phyloP scores from a whole-genome alignment of 2,329 filamentous ascomycete genomes.

The Sporothrix globosa region DNA sequence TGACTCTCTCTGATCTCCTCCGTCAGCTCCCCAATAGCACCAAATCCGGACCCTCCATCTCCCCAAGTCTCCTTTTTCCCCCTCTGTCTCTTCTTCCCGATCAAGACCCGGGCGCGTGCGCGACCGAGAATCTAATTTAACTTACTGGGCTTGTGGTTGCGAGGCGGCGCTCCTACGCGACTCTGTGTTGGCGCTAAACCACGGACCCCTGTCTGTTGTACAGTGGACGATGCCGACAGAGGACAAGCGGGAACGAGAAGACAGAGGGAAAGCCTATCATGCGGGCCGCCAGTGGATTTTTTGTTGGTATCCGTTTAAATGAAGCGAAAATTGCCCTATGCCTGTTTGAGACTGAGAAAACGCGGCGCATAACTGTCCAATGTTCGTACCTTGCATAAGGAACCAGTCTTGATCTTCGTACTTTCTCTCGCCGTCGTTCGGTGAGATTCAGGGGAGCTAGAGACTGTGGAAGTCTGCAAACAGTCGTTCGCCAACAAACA shows the following conservation, averaged over 20 bases:
- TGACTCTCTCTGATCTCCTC: no score
- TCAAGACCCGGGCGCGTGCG: conserved; percentile 7
- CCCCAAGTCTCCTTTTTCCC: not conserved
- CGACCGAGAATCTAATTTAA: conserved; percentile 27
- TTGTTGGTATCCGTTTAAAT: not conserved
- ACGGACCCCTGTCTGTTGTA: conserved; percentile 4
- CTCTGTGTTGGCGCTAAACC: conserved; percentile 16
- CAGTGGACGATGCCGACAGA: no score
- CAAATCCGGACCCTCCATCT: conserved; percentile 9
- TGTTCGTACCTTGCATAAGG: conserved; percentile 24
- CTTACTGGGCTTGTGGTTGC: not conserved
- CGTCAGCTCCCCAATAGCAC: conserved; percentile 11
- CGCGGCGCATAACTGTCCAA: conserved; percentile 1
- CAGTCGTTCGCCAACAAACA: not conserved
- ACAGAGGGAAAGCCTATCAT: not conserved
- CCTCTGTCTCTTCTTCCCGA: not conserved
- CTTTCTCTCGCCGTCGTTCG: not conserved
- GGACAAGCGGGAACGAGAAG: not conserved
- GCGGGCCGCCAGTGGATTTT: not conserved
- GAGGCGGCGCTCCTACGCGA: conserved; percentile 17
- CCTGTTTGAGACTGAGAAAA: not conserved
- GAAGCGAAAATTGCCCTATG: not conserved
- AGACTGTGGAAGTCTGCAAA: not conserved
- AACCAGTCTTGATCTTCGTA: not conserved
- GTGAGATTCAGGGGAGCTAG: not conserved